These are phyloP conservation scores for Alternaria brassicae DNA, from an alignment of 2,329 filamentous ascomycete genomes.

Conservation along the genomic window DNA sequence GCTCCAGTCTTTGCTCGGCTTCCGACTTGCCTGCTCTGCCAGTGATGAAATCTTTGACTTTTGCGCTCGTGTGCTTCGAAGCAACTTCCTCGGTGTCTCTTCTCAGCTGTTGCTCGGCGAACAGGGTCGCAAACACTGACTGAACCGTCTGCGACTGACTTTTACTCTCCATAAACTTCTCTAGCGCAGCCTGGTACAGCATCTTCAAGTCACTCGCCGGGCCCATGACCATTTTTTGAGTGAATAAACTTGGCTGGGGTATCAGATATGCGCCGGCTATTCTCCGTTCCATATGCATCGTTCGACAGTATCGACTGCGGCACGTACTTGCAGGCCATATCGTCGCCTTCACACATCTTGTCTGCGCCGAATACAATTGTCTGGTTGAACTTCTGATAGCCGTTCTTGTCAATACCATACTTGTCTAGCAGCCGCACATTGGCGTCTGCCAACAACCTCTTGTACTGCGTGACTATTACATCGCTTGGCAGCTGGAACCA, in stretches of 20 bases:
- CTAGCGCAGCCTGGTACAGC: conserved; percentile 55
- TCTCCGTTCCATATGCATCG: conserved; percentile 58
- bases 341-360: conserved; percentile 60
- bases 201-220: conserved; percentile 57
- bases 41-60: conserved; percentile 20
- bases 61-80: conserved; percentile 16
- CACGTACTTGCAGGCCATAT: conserved; percentile 61
- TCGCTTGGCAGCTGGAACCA: conserved; percentile 71
- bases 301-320: conserved; percentile 60
- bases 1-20: conserved; percentile 27
- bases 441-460: conserved; percentile 60
- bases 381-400: conserved; percentile 53
- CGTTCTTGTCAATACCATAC: conserved; percentile 52
- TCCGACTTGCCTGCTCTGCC: conserved; percentile 50
- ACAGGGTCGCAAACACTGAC: conserved; percentile 59
- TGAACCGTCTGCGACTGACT: conserved; percentile 50
- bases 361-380: conserved; percentile 64
- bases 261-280: conserved; percentile 41
- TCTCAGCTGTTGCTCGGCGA: conserved; percentile 61
- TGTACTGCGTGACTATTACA: conserved; percentile 68
- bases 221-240: conserved; percentile 59
- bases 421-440: conserved; percentile 60
- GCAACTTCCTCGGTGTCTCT: conserved; percentile 50
- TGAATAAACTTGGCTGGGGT: conserved; percentile 55
- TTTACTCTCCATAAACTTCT: conserved; percentile 44